phyloP scores from a whole-genome alignment of 2,329 filamentous ascomycete species.

The Graphilbum fragrans region DNA sequence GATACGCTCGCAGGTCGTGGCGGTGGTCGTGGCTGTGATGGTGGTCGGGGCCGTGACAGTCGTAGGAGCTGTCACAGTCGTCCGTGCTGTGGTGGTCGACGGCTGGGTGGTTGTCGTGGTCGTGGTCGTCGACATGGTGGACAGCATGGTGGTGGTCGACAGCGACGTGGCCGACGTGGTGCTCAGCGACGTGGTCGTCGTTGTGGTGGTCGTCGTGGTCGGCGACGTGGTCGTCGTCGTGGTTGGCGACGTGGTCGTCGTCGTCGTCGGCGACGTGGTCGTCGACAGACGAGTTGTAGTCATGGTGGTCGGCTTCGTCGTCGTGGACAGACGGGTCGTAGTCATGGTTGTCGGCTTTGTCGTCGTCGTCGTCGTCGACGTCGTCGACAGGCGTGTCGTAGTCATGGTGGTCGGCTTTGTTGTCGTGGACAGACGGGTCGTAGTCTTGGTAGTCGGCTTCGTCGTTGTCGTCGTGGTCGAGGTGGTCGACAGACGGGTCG shows the following conservation, averaged over 20 bases:
- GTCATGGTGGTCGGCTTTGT: conserved; percentile 4
- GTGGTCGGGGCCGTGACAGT: neutral
- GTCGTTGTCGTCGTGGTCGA: conserved; percentile 7
- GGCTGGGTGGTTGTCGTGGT: neutral
- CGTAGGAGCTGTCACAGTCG: neutral
- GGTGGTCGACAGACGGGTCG: neutral
- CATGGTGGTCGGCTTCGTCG: neutral
- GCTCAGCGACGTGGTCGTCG: neutral
- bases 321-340: neutral
- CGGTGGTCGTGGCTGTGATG: neutral
- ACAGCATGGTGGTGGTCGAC: neutral
- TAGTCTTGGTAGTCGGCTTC: conserved; percentile 5
- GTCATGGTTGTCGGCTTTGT: neutral
- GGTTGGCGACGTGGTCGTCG: conserved; percentile 4
- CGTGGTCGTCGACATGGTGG: neutral
- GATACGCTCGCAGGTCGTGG: neutral
- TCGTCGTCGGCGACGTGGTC: conserved; percentile 2
- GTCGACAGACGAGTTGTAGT: neutral
- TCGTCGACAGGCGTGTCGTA: neutral
- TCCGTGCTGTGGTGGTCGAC: neutral
- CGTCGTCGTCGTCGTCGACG: neutral
- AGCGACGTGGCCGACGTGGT: neutral
- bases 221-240: conserved; percentile 8
- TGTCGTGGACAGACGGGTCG: conserved; percentile 6
- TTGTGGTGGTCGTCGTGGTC: neutral